Conservation (phyloP, 176 grass and related monocot species). For the Triticum monococcum region DNA sequence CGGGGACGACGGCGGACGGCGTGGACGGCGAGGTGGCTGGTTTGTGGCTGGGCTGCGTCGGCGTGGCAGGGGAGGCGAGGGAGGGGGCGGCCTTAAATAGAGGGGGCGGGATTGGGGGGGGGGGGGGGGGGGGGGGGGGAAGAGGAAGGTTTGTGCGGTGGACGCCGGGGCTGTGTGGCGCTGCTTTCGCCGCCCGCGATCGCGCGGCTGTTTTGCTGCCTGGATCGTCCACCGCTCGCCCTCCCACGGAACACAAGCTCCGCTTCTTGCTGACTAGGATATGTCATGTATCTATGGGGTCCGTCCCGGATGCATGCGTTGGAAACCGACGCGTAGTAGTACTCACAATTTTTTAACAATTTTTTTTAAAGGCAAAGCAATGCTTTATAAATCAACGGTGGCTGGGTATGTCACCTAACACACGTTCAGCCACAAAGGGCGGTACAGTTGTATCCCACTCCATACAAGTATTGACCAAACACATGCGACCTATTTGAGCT, state of each 20-base stretch:
- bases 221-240: background rate
- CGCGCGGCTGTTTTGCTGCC: slow-evolving; percentile 1
- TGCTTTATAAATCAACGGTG: too few species aligned
- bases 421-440: too few species aligned
- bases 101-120: background rate
- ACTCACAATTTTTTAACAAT: too few species aligned
- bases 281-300: background rate
- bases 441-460: too few species aligned
- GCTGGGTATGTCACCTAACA: too few species aligned
- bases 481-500: too few species aligned
- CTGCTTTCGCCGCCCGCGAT: slow-evolving; percentile 17
- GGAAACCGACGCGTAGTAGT: too few species aligned
- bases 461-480: too few species aligned
- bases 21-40: background rate
- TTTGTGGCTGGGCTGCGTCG: slow-evolving; percentile 14
- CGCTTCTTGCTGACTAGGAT: background rate
- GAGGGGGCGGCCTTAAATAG: slow-evolving; percentile 24
- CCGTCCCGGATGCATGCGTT: too few species aligned
- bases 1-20: slow-evolving; percentile 6
- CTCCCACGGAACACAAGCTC: background rate
- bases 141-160: background rate
- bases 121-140: too few species aligned
- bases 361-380: too few species aligned
- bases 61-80: slow-evolving; percentile 18
- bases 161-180: slow-evolving; percentile 17